These are phyloP conservation scores for Cephaloascus albidus DNA, from an alignment of 805 yeast genomes.

Conservation along the genomic window DNA sequence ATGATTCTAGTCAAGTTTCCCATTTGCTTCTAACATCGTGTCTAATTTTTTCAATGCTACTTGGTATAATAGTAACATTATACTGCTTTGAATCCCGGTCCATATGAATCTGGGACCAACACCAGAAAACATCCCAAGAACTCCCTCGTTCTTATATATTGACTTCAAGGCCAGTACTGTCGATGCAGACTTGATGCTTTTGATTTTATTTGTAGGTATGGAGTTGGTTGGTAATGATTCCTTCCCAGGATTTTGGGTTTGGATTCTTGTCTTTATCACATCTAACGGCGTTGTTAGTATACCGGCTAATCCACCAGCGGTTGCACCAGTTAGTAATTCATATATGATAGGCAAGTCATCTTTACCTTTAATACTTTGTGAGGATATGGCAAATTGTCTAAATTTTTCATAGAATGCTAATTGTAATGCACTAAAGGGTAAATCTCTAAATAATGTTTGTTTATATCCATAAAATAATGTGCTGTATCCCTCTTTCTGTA, in stretches of 20 bases:
- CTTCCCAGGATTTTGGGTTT: constrained; percentile 59
- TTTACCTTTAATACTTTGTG: constrained; percentile 10
- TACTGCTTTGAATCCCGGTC: constrained; percentile 93
- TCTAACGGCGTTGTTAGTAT: constrained; percentile 83
- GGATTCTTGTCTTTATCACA: constrained; percentile 86
- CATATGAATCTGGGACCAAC: constrained; percentile 95
- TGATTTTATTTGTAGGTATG: constrained; percentile 7
- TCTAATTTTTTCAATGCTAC: constrained; percentile 52
- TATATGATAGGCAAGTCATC: constrained; percentile 42
- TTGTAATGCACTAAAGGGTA: constrained; percentile 94
- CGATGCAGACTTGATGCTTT: constrained; percentile 14
- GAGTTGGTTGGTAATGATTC: not conserved
- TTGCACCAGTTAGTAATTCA: constrained; percentile 85
- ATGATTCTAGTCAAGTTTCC: not conserved
- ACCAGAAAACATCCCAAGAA: constrained; percentile 77
- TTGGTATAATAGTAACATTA: constrained; percentile 87
- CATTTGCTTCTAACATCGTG: constrained; percentile 3
- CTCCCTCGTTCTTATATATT: constrained; percentile 66
- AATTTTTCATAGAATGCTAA: constrained; percentile 91
- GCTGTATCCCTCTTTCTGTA: constrained; percentile 58
- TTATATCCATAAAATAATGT: constrained; percentile 87
- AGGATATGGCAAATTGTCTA: constrained; percentile 47
- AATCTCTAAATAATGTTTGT: constrained; percentile 85
- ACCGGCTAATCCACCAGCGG: constrained; percentile 93
- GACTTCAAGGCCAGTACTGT: constrained; percentile 21